Evolutionary conservation across 2,329 filamentous ascomycete genomes (phyloP).

Genomic region (Aspergillus sclerotialis): DNA sequence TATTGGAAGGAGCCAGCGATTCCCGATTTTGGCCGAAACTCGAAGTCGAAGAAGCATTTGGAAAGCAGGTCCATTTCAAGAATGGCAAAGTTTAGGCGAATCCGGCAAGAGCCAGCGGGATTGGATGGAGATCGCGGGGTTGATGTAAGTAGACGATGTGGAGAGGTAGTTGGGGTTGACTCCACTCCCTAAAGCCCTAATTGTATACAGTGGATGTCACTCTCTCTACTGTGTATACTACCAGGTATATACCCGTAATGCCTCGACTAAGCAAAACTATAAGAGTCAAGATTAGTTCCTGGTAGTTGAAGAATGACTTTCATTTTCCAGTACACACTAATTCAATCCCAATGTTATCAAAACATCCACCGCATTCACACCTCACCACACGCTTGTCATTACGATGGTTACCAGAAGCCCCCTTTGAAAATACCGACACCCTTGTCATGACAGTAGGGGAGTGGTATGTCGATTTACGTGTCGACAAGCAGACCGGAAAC

Average conservation of each 20-base stretch:
- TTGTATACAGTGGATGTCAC: too few relatives aligned
- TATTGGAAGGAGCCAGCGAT: not conserved
- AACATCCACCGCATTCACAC: not conserved
- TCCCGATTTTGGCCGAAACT: too few relatives aligned
- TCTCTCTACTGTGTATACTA: too few relatives aligned
- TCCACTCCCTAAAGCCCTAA: too few relatives aligned
- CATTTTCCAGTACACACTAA: not conserved
- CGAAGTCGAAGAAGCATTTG: too few relatives aligned
- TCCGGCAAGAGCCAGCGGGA: constrained; percentile 9
- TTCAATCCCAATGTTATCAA: not conserved
- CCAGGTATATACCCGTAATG: too few relatives aligned
- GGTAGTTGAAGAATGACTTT: too few relatives aligned
- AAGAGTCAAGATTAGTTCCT: too few relatives aligned
- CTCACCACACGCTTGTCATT: constrained; percentile 37
- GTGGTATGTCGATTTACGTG: constrained; percentile 39
- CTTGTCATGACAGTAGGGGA: constrained; percentile 36
- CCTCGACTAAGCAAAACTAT: too few relatives aligned
- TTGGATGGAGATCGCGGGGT: constrained; percentile 18
- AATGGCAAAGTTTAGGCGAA: not conserved
- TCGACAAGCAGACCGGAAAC: constrained; percentile 25
- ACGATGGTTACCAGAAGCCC: constrained; percentile 35
- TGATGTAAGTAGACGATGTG: too few relatives aligned
- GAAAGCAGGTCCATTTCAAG: too few relatives aligned
- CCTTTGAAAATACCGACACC: constrained; percentile 39
- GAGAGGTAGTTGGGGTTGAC: too few relatives aligned